Conservation (phyloP, 2,329 filamentous ascomycete species). For the Epichloe uncinata region DNA sequence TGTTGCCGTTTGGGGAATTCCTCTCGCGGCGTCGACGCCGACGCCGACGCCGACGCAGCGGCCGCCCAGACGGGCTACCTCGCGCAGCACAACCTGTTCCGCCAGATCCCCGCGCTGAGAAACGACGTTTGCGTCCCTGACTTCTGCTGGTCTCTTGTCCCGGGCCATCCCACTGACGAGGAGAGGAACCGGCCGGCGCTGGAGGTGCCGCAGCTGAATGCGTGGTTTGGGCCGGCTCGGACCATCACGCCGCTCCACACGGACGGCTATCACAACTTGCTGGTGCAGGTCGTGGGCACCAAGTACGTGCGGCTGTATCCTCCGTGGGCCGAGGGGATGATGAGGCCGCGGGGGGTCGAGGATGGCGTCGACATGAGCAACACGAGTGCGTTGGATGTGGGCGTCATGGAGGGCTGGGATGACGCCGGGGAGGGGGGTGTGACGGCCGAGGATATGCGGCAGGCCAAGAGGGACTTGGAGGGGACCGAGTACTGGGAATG, state of each 20-base stretch:
- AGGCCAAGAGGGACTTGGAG: constrained; percentile 35
- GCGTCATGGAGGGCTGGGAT: constrained; percentile 52
- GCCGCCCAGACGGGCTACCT: constrained; percentile 53
- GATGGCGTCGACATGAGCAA: constrained; percentile 83
- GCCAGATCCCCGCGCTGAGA: constrained; percentile 64
- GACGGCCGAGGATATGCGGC: constrained; percentile 20
- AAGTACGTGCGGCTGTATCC: constrained; percentile 90
- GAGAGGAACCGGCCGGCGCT: constrained; percentile 27
- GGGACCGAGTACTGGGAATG: constrained; percentile 59
- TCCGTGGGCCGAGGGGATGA: constrained; percentile 46
- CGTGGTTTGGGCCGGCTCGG: constrained; percentile 79
- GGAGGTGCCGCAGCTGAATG: constrained; percentile 61
- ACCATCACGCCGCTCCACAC: constrained; percentile 91
- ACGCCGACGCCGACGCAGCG: not conserved
- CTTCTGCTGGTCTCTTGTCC: constrained; percentile 64
- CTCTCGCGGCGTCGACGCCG: constrained; percentile 36
- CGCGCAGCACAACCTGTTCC: constrained; percentile 79
- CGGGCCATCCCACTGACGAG: constrained; percentile 33
- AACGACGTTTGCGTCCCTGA: constrained; percentile 71
- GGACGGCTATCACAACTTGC: constrained; percentile 85
- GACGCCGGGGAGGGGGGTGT: constrained; percentile 14
- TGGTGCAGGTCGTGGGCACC: constrained; percentile 75
- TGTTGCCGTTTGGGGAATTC: constrained; percentile 64
- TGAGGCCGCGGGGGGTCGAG: constrained; percentile 51
- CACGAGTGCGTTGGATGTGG: constrained; percentile 69